phyloP scores from a whole-genome alignment of 1,284 basidiomycete genomes.

The Pyrrhoderma lamaoense region DNA sequence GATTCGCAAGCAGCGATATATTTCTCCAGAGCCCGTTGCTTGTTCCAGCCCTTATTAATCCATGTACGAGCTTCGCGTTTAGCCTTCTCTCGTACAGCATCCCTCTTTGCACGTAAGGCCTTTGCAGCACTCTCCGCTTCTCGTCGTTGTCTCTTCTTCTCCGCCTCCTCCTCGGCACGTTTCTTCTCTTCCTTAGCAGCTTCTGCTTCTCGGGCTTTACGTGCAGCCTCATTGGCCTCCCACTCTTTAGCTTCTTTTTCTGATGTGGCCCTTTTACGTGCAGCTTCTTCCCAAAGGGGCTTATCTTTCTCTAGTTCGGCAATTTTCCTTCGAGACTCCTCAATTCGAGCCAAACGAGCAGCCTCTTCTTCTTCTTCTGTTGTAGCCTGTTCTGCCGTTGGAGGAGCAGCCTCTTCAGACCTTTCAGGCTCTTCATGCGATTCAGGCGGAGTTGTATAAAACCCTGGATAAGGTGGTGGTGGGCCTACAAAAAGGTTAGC shows the following conservation, averaged over 20 bases:
- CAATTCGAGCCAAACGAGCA: slow-evolving; percentile 31
- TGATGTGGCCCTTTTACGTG: slow-evolving; percentile 36
- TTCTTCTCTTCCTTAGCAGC: slow-evolving; percentile 25
- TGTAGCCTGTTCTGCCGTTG: not conserved
- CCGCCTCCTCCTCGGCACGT: slow-evolving; percentile 29
- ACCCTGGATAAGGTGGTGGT: too few species aligned
- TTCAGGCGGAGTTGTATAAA: too few species aligned
- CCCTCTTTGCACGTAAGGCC: slow-evolving; percentile 27
- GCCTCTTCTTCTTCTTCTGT: too few species aligned
- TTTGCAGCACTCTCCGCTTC: slow-evolving; percentile 26
- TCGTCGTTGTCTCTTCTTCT: slow-evolving; percentile 21
- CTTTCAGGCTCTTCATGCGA: too few species aligned
- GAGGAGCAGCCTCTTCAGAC: not conserved
- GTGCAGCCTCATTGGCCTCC: not conserved
- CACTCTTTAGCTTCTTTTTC: slow-evolving; percentile 32
- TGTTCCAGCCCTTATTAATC: slow-evolving; percentile 37
- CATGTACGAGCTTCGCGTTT: slow-evolving; percentile 40
- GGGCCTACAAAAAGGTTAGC: too few species aligned
- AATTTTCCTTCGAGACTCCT: slow-evolving; percentile 59
- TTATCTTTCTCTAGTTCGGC: slow-evolving; percentile 60
- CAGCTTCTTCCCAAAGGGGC: slow-evolving; percentile 52
- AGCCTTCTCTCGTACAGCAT: slow-evolving; percentile 33
- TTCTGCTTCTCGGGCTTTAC: slow-evolving; percentile 12
- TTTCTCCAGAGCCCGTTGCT: slow-evolving; percentile 53
- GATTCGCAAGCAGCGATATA: slow-evolving; percentile 50